Evolutionary conservation across 768 basidiomycete genomes (phyloP), one percentile per base, ranked within the genome.

Genomic region (Macrolepiota albuminosa): DNA sequence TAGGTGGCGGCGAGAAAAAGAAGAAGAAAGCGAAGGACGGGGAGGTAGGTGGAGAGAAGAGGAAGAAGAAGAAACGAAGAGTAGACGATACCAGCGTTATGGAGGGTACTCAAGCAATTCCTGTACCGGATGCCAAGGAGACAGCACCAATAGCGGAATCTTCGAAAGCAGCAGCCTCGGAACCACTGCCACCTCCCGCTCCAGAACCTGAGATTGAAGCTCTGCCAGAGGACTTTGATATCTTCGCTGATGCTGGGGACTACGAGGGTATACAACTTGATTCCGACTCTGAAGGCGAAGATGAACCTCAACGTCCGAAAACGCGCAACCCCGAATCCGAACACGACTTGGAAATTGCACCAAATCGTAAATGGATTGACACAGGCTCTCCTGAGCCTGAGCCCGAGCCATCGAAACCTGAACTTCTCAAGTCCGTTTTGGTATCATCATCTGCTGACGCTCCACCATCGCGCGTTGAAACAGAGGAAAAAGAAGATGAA

Each of bases 211-310:
- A 78, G 55, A 70, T 74, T 4, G 76, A 76, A 59, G 72, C 76
- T 6, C 62, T 76, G 7, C 70, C 74, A n/a, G 85, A 84, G 21
- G 85, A 92, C 55, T 82, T 92, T 45, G 90, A 96, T 68, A 95
- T 97, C 46, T 97, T 97, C 69, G 89, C 85, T 2, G 94, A 77
- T 56, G 91, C 84, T 5, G 93, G 88, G 9, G 91, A 92, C 52
- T 97, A 95, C 68, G 81, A 88, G 54, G 90, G 90, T 1, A 69
- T 89, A 7, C 81, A 84, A 49, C 63, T 83, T 4, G 82, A 73
- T 4, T 84, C 78, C 33, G 81, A 74, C 24, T 83, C 83, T 52
- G 81, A 84, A 21, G 84, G 81, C 36, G 79, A 80, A 6, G 79
- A 80, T 13, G 78, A 75, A 5, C 66, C 67, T n/a, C 71, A 68